Percentiles rank a stretch among this genome's conserved stretches.
These are phyloP conservation scores for Monosiga brevicollis DNA, from an alignment of 78 protist genomes.

Conservation along the genomic window DNA sequence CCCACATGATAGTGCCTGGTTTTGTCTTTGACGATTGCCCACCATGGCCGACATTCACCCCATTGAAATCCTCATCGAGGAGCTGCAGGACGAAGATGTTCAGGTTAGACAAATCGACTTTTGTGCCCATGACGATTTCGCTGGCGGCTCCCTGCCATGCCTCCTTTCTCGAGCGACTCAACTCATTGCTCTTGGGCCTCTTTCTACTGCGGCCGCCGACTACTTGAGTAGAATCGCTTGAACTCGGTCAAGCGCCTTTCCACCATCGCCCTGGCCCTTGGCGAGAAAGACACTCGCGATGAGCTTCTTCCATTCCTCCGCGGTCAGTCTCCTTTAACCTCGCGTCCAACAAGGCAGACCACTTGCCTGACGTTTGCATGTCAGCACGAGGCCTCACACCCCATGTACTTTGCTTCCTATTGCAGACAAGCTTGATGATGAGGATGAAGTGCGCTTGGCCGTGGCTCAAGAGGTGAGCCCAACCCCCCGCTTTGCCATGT, in stretches of 20 bases:
- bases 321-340: too few relatives aligned
- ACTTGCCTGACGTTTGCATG: neutral
- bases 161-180: neutral
- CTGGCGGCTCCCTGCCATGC: neutral
- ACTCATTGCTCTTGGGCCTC: neutral
- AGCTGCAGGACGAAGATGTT: constrained; percentile 84
- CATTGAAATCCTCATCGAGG: constrained; percentile 75
- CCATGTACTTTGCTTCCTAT: too few relatives aligned
- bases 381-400: too few relatives aligned
- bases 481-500: too few relatives aligned
- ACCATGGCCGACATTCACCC: constrained; percentile 30
- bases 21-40: too few relatives aligned
- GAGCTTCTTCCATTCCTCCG: constrained; percentile 88
- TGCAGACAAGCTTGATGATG: constrained; percentile 82
- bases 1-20: too few relatives aligned
- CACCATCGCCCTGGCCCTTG: constrained; percentile 88
- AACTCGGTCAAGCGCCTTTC: constrained; percentile 72
- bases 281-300: constrained; percentile 81
- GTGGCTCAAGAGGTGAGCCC: constrained; percentile 81
- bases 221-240: constrained; percentile 8
- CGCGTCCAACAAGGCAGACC: neutral
- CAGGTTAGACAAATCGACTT: constrained; percentile 30
- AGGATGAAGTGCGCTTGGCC: constrained; percentile 88
- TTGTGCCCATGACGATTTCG: neutral
- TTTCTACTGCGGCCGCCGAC: neutral